Base-by-base conservation (phyloP, 495 filamentous ascomycete species). In the Massariosphaeria phaeospora region DNA sequence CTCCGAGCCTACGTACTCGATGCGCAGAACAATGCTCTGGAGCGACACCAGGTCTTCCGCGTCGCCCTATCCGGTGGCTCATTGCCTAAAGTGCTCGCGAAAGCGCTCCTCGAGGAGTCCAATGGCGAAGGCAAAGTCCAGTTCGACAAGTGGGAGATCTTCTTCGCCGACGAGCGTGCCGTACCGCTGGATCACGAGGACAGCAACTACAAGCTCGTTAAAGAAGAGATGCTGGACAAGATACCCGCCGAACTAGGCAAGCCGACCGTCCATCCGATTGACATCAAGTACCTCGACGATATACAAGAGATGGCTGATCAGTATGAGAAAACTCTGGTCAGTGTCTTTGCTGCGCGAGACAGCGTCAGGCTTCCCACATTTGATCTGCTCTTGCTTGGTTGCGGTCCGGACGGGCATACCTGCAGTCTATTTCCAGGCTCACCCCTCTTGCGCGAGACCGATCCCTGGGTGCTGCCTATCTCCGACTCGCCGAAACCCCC, bases 121-220 rank as follows among this genome's bases (percentile, higher is more conserved):
- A 67, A 68, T 29, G 68, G 73, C 10, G 82, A 84, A 23, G 83
- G 88, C 54, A 75, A 72, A 7, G 70, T 89, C 49, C 74, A 83
- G 59, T 96, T 91, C 76, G 74, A 76, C 66, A 89, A 86, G 66
- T 98, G 93, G 93, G 85, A 97, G 62, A 86, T 98, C 67, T 98
- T 96, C 79, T 97, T 96, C 72, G 91, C 91, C 58, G 93, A 98
- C 63, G 93, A 98, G 78, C 88, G 93, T 60, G 85, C 85, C 24
- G 94, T 98, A 25, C 88, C 94, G 9, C 84, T 96, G 62, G 82
- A 91, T 67, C 83, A 97, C 71, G 75, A 77, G 39, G 94, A 98
- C 73, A 95, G 89, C 74, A 98, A 97, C 74, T 96, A 96, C 72
- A 80, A 72, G 36, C 80, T 95, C 7, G 69, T 98, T 56, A 91